Percentiles rank a stretch among this genome's conserved stretches.
Conservation (phyloP, 1,284 basidiomycete species). For the Leccinum fallax region DNA sequence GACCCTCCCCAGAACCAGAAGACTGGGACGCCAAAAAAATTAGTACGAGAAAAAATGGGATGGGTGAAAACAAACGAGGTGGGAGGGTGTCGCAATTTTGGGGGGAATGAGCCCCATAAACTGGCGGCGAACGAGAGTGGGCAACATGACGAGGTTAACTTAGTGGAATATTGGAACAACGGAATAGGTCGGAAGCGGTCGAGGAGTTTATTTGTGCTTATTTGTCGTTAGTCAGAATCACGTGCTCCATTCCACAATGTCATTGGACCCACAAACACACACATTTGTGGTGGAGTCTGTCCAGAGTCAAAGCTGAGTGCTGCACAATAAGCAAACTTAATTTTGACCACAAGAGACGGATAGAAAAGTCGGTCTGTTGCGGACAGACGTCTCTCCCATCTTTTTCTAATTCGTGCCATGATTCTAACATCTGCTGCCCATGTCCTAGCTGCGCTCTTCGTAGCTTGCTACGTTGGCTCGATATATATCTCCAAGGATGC, state of each 20-base stretch:
- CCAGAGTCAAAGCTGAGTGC: slow-evolving; percentile 7
- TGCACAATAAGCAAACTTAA: slow-evolving; percentile 22
- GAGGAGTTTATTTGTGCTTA: slow-evolving; percentile 15
- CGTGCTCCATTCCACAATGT: neutral
- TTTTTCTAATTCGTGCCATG: slow-evolving; percentile 18
- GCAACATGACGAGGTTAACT: slow-evolving; percentile 58
- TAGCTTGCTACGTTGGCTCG: slow-evolving; percentile 60
- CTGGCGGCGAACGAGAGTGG: slow-evolving; percentile 80
- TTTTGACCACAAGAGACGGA: slow-evolving; percentile 18
- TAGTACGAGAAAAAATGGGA: neutral
- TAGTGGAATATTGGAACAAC: slow-evolving; percentile 3
- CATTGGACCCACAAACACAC: slow-evolving; percentile 12
- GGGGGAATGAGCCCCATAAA: slow-evolving; percentile 87
- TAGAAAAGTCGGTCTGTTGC: slow-evolving; percentile 19
- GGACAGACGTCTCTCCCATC: slow-evolving; percentile 4
- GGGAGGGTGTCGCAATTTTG: slow-evolving; percentile 90
- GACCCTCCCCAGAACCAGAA: slow-evolving; percentile 78
- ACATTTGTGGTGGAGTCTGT: slow-evolving; percentile 6
- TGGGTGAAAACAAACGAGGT: slow-evolving; percentile 62
- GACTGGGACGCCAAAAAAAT: slow-evolving; percentile 46
- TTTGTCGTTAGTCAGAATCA: slow-evolving; percentile 28
- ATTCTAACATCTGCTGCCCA: slow-evolving; percentile 44
- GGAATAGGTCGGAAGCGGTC: slow-evolving; percentile 19
- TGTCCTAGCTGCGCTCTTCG: slow-evolving; percentile 50
- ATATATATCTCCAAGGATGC: slow-evolving; percentile 62